A percentile compares a stretch with the other conserved stretches of the same genome.
Conservation (phyloP, 176 grass and related monocot genomes). For the Hordeum vulgare region MorexV3_pseudomolecules_assembly NC_058518.1:424295221-424295720, state of each 20-base stretch:
- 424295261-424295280: slow-evolving; percentile 22
- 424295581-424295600: background rate
- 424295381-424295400: background rate
- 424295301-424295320: background rate
- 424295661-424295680: no score
- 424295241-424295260: background rate
- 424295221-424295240: slow-evolving; percentile 4
- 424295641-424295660: no score
- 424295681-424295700: no score
- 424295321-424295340: background rate
- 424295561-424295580: background rate
- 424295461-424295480: background rate
- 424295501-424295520: background rate
- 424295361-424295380: slow-evolving; percentile 5
- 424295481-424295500: background rate
- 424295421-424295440: background rate
- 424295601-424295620: no score
- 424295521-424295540: background rate
- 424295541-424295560: background rate
- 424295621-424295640: no score
- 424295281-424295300: background rate
- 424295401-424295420: background rate
- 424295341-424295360: background rate
- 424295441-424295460: no score
- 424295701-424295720: no score